phyloP scores from a whole-genome alignment of 192 early-diverging fungal genomes.

The Linnemannia hyalina region DNA sequence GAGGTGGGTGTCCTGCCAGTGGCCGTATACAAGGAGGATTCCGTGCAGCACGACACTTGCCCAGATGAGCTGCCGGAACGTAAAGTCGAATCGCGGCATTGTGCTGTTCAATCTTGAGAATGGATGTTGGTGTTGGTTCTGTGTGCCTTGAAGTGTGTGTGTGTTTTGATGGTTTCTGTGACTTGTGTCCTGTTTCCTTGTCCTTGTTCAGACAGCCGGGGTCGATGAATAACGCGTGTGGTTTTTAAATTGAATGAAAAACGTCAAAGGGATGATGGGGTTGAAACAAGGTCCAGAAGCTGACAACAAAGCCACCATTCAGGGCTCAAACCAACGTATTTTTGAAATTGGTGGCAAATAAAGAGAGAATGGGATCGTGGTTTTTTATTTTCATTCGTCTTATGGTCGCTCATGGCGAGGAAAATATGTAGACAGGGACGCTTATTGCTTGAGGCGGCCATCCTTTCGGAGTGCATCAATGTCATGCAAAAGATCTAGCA shows the following conservation, averaged over 20 bases:
- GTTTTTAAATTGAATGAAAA: background rate
- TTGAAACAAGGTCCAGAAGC: background rate
- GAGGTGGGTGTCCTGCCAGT: constrained; percentile 89
- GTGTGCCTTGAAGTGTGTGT: background rate
- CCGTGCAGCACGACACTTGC: constrained; percentile 41
- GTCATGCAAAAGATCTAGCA: constrained; percentile 78
- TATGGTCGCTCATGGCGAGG: background rate
- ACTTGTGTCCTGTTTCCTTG: background rate
- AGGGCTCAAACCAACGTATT: background rate
- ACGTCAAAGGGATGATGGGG: background rate
- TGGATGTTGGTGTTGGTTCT: background rate
- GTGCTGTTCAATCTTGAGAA: background rate
- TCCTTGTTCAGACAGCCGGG: background rate
- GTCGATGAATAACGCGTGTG: background rate
- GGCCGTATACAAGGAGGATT: constrained; percentile 82
- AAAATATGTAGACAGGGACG: background rate
- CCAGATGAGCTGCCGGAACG: constrained; percentile 41
- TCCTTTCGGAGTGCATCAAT: constrained; percentile 39
- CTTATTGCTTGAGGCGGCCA: constrained; percentile 18
- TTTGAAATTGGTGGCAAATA: background rate
- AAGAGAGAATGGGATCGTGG: background rate
- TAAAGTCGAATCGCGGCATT: constrained; percentile 36
- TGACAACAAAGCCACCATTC: background rate
- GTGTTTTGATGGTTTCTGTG: background rate
- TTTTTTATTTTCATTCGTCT: no score